Evolutionary conservation across 2,329 filamentous ascomycete species (phyloP).

Genomic region (Ceratocystis smalleyi): DNA sequence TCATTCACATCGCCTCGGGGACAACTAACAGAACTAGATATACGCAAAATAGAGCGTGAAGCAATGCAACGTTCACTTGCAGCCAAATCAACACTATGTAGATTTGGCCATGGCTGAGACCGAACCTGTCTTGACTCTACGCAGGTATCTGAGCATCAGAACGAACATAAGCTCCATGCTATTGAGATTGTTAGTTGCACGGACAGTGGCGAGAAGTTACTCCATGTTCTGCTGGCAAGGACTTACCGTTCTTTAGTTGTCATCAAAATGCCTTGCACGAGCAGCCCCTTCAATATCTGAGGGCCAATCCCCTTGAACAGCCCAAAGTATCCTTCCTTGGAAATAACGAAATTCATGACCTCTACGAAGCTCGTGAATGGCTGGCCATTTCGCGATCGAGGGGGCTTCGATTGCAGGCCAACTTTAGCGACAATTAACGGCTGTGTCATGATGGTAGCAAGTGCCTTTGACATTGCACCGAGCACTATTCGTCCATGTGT

Average conservation of each 20-base stretch:
- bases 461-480: slow-evolving; percentile 78
- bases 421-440: slow-evolving; percentile 97
- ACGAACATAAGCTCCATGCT: slow-evolving; percentile 83
- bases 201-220: not conserved
- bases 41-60: too few species aligned
- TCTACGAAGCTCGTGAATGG: slow-evolving; percentile 87
- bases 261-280: slow-evolving; percentile 95
- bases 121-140: slow-evolving; percentile 38
- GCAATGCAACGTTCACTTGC: not conserved
- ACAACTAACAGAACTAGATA: too few species aligned
- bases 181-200: not conserved
- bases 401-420: slow-evolving; percentile 83
- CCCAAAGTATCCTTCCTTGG: slow-evolving; percentile 69
- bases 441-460: slow-evolving; percentile 85
- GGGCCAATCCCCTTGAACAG: slow-evolving; percentile 95
- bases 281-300: slow-evolving; percentile 78
- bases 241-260: slow-evolving; percentile 91
- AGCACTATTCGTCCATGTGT: slow-evolving; percentile 42
- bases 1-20: not conserved
- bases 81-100: not conserved
- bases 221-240: not conserved
- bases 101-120: not conserved
- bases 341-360: slow-evolving; percentile 85
- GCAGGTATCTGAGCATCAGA: slow-evolving; percentile 67
- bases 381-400: slow-evolving; percentile 67